Conservation (phyloP, 2,329 filamentous ascomycete species). For the Aureobasidium sp. region DNA sequence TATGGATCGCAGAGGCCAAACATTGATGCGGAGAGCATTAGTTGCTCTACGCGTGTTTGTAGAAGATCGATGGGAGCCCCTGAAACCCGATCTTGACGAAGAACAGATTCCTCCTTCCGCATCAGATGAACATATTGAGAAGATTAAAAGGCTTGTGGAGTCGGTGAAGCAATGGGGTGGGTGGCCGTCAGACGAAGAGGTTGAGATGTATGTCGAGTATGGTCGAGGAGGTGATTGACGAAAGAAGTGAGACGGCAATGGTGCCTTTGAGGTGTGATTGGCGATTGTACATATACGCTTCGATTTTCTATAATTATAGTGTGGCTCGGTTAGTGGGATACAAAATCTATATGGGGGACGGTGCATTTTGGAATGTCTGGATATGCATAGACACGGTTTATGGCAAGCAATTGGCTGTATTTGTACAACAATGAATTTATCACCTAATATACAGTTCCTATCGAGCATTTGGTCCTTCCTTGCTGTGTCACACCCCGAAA, state of each 20-base stretch:
- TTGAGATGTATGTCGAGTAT: constrained; percentile 22
- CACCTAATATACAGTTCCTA: background rate
- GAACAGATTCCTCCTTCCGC: background rate
- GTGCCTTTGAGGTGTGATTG: background rate
- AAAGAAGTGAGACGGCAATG: background rate
- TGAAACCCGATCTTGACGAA: background rate
- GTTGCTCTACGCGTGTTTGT: constrained; percentile 34
- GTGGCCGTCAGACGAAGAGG: constrained; percentile 35
- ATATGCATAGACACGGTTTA: background rate
- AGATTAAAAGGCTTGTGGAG: constrained; percentile 22
- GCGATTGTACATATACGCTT: background rate
- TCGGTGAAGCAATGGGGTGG: constrained; percentile 32
- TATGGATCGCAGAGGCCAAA: constrained; percentile 22
- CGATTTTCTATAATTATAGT: background rate
- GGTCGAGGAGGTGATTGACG: background rate
- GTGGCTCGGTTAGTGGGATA: background rate
- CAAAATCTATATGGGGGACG: background rate
- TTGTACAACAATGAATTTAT: background rate
- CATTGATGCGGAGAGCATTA: constrained; percentile 27
- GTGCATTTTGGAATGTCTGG: background rate
- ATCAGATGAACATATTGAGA: constrained; percentile 14
- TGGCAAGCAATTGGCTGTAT: background rate
- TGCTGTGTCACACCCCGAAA: background rate
- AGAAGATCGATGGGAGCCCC: constrained; percentile 24
- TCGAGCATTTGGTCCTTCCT: background rate